Base-by-base conservation (phyloP, 805 yeast genomes). In the Wickerhamomyces mucosus region DNA sequence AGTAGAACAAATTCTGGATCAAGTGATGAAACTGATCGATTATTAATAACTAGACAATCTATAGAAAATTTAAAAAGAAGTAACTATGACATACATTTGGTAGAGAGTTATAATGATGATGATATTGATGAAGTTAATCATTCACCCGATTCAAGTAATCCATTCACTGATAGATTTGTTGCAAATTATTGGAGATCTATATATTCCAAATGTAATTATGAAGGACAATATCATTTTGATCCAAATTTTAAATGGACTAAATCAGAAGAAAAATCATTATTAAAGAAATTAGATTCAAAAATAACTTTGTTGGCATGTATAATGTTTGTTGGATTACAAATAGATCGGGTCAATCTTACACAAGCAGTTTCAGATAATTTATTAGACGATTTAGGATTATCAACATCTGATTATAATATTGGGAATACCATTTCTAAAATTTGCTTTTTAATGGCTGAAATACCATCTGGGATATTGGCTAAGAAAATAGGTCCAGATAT, bases 391-490 rank as follows among this genome's bases (percentile, higher is more conserved):
- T 53, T 75, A 39, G 43, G 55, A 1, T 44, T 78, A 48, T 63
- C 64, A 9, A 72, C 78, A 12, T 57, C 67, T 41, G 72, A 76
- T 36, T 75, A 65, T 48, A 78, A 78, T 48, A 48, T 58, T 15
- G 84, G 82, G 14, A 67, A 61, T 38, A 69, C 75, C 7, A 59
- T 77, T 76, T 76, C 39, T 49, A 75, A 31, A 72, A 77, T 11
- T 74, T n/a, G n/a, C n/a, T n/a, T n/a, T n/a, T n/a, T n/a, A n/a
- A n/a, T n/a, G n/a, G n/a, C 79, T 11, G 83, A 77, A 49, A 50
- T 77, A 11, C 84, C 83, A 0, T 73, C 80, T 56, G 76, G 39
- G n/a, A n/a, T n/a, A n/a, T 56, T 77, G 18, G 69, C 79, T 15
- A 77, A 78, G 48, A 61, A 58, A 31, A 33, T 76, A 21, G 84